phyloP scores from a whole-genome alignment of 2,329 filamentous ascomycete genomes.

The Fusarium sp. region DNA sequence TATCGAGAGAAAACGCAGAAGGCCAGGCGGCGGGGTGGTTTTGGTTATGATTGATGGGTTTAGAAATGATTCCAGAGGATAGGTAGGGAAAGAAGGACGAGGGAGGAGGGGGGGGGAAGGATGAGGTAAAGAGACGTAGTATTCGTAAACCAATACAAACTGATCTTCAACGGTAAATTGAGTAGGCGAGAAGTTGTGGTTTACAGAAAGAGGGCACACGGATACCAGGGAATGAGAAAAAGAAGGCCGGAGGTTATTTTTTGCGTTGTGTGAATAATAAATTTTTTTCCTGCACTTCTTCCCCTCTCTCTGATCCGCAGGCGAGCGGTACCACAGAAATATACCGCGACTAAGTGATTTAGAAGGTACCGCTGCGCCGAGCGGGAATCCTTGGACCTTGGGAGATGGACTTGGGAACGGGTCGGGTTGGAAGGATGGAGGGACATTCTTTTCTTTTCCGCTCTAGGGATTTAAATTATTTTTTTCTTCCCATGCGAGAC shows the following conservation, averaged over 20 bases:
- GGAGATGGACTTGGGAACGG: conserved; percentile 7
- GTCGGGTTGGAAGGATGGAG: conserved; percentile 23
- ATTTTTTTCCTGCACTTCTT: conserved; percentile 53
- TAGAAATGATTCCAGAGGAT: conserved; percentile 8
- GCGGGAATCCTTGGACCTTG: conserved; percentile 28
- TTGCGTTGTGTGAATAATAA: conserved; percentile 54
- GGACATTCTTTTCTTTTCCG: conserved; percentile 33
- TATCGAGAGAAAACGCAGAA: conserved; percentile 24
- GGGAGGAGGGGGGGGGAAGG: conserved; percentile 5
- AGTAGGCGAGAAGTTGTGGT: conserved; percentile 44
- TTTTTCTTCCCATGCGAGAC: not conserved
- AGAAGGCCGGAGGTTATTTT: conserved; percentile 48
- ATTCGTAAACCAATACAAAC: conserved; percentile 16
- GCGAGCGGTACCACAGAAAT: conserved; percentile 19
- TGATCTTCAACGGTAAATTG: conserved; percentile 42
- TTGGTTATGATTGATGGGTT: conserved; percentile 15
- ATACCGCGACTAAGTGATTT: conserved; percentile 29
- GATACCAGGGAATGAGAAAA: conserved; percentile 43
- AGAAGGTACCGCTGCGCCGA: conserved; percentile 37
- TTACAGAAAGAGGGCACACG: conserved; percentile 44
- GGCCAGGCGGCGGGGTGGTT: conserved; percentile 18
- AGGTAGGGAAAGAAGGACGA: conserved; percentile 14
- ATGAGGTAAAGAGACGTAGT: not conserved
- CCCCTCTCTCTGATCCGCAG: conserved; percentile 35
- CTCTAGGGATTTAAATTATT: not conserved